Base-by-base conservation (phyloP, 169 alveolate genomes). In the Cryptosporidium parvum region DNA sequence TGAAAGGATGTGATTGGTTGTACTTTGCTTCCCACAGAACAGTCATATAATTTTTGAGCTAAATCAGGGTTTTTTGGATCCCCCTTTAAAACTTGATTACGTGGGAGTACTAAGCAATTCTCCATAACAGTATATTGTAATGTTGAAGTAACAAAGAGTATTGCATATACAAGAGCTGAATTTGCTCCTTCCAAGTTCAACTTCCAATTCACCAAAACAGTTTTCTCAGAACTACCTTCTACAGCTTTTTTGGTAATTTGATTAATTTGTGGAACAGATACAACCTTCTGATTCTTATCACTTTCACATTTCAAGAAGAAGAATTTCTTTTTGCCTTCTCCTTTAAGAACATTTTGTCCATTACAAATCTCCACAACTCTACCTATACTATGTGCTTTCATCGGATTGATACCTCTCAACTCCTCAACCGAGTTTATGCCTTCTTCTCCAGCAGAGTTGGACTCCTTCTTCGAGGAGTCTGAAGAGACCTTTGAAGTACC, bases 141-240 rank as follows among this genome's bases (percentile, higher is more conserved):
- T 16, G 80, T 42, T 14, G 89, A 33, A 7, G 73, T 61, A 10
- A 80, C 68, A 26, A 62, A 61, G 26, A 80, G 70, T 31, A 26
- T 23, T 10, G 37, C 75, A 65, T 80, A 80, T 16, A 42, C 75
- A 31, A 80, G 44, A 16, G 89, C 89, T 3, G 89, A 80, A 31
- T 65, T 80, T 18, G 89, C 89, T 8, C 89, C 89, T 48, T 80
- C 89, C 9, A 80, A 31, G 29, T 80, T 80, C 31, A 80, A 33
- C 31, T 39, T 80, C 89, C 89, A 80, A 29, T 23, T 59, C 18
- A 80, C 75, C 33, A 23, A 12, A 1, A 80, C 89, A 37, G 56
- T 23, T 6, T 51, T 67, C 9, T 67, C 80, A 12, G 58, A 23
- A 18, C 67, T 51, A 3, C 75, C 89, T 16, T 62, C 80, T 10